Evolutionary conservation across 2,329 filamentous ascomycete species (phyloP), one percentile per base, ranked within the genome.

Genomic region (Aspergillus niger): DNA sequence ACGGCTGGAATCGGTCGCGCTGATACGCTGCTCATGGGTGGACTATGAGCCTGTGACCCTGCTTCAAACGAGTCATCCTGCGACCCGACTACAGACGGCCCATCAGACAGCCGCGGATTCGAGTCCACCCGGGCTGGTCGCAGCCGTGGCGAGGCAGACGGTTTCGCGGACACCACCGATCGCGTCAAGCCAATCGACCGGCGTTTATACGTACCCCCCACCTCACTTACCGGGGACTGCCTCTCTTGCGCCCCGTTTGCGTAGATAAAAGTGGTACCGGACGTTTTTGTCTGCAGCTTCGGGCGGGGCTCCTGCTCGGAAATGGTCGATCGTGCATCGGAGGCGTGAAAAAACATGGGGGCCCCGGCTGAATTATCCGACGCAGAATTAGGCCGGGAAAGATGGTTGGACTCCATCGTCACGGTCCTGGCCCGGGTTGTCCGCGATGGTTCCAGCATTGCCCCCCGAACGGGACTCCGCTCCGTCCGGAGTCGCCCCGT

Each of bases 261-360:
- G 64, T 77, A 76, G 41, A 76, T 59, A 54, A 79, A 79, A 5
- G 69, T 71, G 1, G 74, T 67, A 4, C 70, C 57, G 2, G 70
- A 68, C 20, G 64, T 57, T 58, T 73, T 75, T 28, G 54, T 63
- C 36, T 65, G 66, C 20, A 65, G 58, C 51, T 69, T 69, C 20
- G 70, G 66, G 41, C 71, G 70, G 59, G 62, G 55, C 36, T 76
- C 74, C 26, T 64, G 49, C 24, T 78, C 74, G 3, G 73, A 72
- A n/a, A 77, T 79, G 28, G 52, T 55, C 38, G 80, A 76, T 67
- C 85, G 88, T 41, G 85, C 90, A 67, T 97, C 91, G 73, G 88
- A 91, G 28, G 93, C 95, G 74, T 96, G 93, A 75, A 99, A 97
- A 83, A 98, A 98, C 79, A 92, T 94, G 56, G 89, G 77, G 20